Evolutionary conservation across 2,329 filamentous ascomycete species (phyloP).

Genomic region (Aspergillus intermedius): DNA sequence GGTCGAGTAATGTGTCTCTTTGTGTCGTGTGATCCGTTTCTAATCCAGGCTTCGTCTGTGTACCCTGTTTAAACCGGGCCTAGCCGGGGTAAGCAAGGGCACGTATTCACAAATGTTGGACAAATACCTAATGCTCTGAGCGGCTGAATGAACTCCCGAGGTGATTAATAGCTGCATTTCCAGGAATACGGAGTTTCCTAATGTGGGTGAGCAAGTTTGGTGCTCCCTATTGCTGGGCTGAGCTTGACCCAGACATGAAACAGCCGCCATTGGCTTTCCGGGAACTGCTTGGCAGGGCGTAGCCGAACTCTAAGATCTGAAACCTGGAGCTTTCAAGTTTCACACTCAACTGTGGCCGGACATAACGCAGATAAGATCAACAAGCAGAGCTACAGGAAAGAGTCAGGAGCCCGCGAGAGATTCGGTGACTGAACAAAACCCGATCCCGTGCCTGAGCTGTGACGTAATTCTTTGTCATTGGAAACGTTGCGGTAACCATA

Average conservation of each 20-base stretch:
- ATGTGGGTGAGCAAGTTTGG: not conserved
- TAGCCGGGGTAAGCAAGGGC: not conserved
- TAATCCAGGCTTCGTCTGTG: not conserved
- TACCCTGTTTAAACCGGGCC: not conserved
- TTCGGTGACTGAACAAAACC: too few species aligned
- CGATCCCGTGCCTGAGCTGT: too few species aligned
- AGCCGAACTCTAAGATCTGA: not conserved
- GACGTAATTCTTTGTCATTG: too few species aligned
- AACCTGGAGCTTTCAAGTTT: not conserved
- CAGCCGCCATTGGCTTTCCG: not conserved
- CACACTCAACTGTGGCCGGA: too few species aligned
- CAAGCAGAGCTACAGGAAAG: too few species aligned
- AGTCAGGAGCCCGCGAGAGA: too few species aligned
- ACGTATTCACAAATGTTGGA: not conserved
- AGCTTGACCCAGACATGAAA: not conserved
- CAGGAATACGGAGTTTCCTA: not conserved
- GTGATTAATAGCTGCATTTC: too few species aligned
- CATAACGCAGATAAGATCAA: too few species aligned
- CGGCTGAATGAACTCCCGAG: not conserved
- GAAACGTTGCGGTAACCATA: too few species aligned
- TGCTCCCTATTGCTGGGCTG: not conserved
- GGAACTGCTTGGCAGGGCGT: not conserved
- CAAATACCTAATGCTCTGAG: not conserved
- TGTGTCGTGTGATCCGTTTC: not conserved
- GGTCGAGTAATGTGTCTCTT: not conserved